Evolutionary conservation across 768 basidiomycete species (phyloP), one percentile per base, ranked within the genome.

Genomic region (Lactifluus piperatus): DNA sequence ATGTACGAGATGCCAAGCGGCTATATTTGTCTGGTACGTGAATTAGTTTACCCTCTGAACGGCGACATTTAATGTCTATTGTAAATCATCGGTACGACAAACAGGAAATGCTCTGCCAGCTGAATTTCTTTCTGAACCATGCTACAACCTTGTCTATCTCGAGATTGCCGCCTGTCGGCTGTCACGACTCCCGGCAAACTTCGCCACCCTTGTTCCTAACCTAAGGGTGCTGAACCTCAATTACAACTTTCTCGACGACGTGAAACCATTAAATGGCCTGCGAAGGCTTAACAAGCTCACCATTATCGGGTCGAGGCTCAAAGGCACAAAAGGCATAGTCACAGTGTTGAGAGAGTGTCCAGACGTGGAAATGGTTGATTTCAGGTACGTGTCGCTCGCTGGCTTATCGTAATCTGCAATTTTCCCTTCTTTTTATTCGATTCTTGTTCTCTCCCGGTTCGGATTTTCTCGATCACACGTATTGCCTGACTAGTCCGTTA

Each of bases 141-240:
- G 91, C 73, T 93, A 91, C 75, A 88, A 92, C 68, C 77, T 99
- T 69, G 76, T 88, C 39, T 97, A 98, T 76, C 77, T 98, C 70
- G 97, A 99, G 74, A 76, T 89, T 47, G 94, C 94, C 18, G 88
- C 79, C 27, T 97, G 97, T 71, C 81, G 88, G 62, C 75, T 98
- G 62, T 85, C 82, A 36, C 66, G 66, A 54, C 81, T 97, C 50
- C 94, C 94, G n/a, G 67, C 71, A 64, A 79, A 81, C 43, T 75
- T 97, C 65, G 78, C 79, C 54, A 68, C 68, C 47, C 72, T 88
- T 56, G 75, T 85, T 49, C 95, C 97, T 32, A 97, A 94, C 71
- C 73, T 97, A 67, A 84, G 93, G 55, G 85, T 85, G 60, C 75
- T 98, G 73, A 97, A 97, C 77, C 81, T 97, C 64, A 95, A 98